phyloP scores from a whole-genome alignment of 164 flowering plant species.

The Euptelea pleiosperma region DNA sequence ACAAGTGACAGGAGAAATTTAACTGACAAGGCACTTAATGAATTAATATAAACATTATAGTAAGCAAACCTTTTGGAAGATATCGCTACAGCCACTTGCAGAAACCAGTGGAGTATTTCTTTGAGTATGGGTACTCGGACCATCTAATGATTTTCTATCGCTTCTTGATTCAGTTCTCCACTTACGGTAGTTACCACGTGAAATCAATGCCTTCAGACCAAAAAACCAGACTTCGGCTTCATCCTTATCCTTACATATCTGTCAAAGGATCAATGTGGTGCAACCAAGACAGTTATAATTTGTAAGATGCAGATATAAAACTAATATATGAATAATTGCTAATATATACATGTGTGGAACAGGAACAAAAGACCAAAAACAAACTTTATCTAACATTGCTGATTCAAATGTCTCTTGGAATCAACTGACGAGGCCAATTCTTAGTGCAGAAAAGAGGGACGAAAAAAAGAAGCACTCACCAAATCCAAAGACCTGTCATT shows the following conservation, averaged over 20 bases:
- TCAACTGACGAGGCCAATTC: neutral
- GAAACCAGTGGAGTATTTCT: slow-evolving; percentile 38
- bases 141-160: slow-evolving; percentile 44
- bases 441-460: neutral
- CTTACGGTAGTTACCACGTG: slow-evolving; percentile 43
- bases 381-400: neutral
- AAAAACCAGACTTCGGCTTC: slow-evolving; percentile 97
- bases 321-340: neutral
- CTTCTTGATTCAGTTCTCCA: slow-evolving; percentile 44
- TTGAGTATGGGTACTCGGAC: slow-evolving; percentile 34
- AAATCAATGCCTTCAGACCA: slow-evolving; percentile 76
- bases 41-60: neutral
- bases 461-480: slow-evolving; percentile 41
- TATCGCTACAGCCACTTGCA: slow-evolving; percentile 33
- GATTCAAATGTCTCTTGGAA: neutral
- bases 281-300: slow-evolving; percentile 1
- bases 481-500: slow-evolving; percentile 81
- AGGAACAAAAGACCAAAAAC: neutral
- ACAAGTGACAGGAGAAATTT: neutral
- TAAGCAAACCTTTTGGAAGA: slow-evolving; percentile 20
- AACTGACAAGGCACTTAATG: neutral
- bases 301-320: neutral
- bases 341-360: neutral
- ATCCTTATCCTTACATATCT: slow-evolving; percentile 97
- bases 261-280: slow-evolving; percentile 13